Evolutionary conservation across 2,329 filamentous ascomycete genomes (phyloP), one percentile per base, ranked within the genome.

Genomic region (Corniculantispora saksenae): DNA sequence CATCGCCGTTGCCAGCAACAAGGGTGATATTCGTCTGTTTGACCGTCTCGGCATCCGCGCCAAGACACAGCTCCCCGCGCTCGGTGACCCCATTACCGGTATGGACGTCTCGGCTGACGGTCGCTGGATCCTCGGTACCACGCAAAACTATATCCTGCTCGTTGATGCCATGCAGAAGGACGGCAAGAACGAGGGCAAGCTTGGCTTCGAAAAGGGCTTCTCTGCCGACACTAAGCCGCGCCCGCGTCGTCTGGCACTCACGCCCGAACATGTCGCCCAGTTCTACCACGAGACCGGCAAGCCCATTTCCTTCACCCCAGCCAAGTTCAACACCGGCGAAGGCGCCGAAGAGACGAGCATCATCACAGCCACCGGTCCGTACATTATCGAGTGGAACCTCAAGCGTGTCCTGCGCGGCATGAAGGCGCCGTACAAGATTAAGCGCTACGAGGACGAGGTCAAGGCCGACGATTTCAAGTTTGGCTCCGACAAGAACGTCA

Each of bases 401-500:
- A 95, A 93, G 84, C 97, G 97, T 82, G 86, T 98, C 1, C 78
- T 97, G 17, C 84, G 84, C 25, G 92, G 92, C 61, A 86, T 86
- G 69, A 95, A 94, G 78, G 91, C 95, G 66, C 91, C 94, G 0
- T 99, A 99, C 81, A 91, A 89, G 71, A 98, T 99, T 84, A 97
- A 98, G 84, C 90, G 95, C 19, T 99, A 99, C 75, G 86, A 88
- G 1, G 95, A 99, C 73, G 91, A 97, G 68, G 93, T 99, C 74
- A 97, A 96, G 83, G 95, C 95, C 4, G 95, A 99, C 77, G 97
- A 99, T 77, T 99, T 99, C 88, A 93, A 95, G 73, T 99, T 93
- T 73, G 94, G 94, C 55, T 94, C 90, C 6, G 95, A 99, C 78
- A 97, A 97, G 86, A 97, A 97, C 73, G 93, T 99, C 72, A 97